Base-by-base conservation (phyloP, 2,329 filamentous ascomycete genomes). In the Xylariaceae sp. region DNA sequence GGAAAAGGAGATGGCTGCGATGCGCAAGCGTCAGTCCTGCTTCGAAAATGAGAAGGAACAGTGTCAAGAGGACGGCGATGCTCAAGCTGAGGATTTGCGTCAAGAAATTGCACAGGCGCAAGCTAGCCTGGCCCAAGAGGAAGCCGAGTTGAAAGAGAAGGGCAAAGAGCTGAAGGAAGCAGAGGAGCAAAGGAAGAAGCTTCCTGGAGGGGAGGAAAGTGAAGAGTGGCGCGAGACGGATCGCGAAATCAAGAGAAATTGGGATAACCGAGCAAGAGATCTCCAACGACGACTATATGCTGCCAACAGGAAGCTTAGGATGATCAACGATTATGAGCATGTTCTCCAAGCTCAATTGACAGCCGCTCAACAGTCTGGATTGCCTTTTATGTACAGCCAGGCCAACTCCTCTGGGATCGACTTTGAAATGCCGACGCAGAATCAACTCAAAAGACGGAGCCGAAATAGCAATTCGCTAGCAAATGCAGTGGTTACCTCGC, bases 81-180 rank as follows among this genome's bases (percentile, higher is more conserved):
- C 65, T 15, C 73, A 77, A 44, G 64, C 73, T n/a, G 64, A 67
- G 28, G 68, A 73, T 32, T 66, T 83, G 30, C 72, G 73, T 33
- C 65, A 69, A 29, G 68, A 80, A 40, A 82, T 84, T 36, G 64
- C 68, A 28, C 68, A 76, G 22, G 67, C 87, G 17, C 83, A 88
- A 53, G 76, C 84, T 30, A 81, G 82, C 42, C 77, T 78, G 44
- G 67, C 74, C 4, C 71, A 72, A 26, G 68, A 91, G 38, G 87
- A 93, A 60, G 76, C 85, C 8, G 83, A 87, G 47, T 74, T 93
- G 19, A 83, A 81, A 50, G 76, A 86, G 45, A 86, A 84, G 53
- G 77, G 80, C n/a, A 69, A 71, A 18, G 78, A 84, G 49, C 78
- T 91, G 50, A 87, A 88, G 59, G 76, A 82, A 38, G 72, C 89